A percentile compares a stretch with the other conserved stretches of the same genome.
These are phyloP conservation scores for Cajanus cajan DNA, from an alignment of 306 rosid species.

Conservation along the genomic window DNA sequence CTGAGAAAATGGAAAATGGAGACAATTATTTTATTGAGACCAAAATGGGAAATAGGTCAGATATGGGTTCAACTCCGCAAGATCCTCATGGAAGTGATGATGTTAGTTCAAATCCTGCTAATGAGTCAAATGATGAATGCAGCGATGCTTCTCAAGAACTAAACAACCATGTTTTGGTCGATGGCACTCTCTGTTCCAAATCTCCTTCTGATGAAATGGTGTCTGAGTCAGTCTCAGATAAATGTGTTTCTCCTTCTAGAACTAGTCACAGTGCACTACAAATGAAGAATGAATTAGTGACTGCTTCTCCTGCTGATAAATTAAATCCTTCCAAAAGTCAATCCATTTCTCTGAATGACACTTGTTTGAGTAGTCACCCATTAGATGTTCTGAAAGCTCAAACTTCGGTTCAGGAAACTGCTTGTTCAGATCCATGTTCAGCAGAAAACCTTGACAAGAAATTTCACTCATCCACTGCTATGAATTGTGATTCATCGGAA, in stretches of 20 bases:
- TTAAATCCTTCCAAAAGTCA: conserved; percentile 29
- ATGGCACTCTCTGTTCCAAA: conserved; percentile 28
- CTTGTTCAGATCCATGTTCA: conserved; percentile 28
- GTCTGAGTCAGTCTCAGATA: conserved; percentile 35
- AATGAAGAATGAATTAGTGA: conserved; percentile 15
- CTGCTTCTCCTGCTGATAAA: conserved; percentile 21
- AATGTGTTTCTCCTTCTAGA: conserved; percentile 39
- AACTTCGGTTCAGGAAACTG: conserved; percentile 34
- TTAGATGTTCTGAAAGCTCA: conserved; percentile 23
- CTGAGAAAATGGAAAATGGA: conserved; percentile 42
- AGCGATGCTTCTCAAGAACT: conserved; percentile 49
- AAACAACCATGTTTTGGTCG: conserved; percentile 29
- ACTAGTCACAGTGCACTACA: not conserved
- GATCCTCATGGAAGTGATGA: conserved; percentile 51
- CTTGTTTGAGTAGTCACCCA: conserved; percentile 26
- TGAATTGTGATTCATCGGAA: not conserved
- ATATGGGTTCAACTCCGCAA: conserved; percentile 41
- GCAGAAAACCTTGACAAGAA: conserved; percentile 35
- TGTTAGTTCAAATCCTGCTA: conserved; percentile 34
- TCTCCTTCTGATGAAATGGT: conserved; percentile 39
- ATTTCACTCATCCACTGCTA: conserved; percentile 6
- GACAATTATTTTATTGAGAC: conserved; percentile 36
- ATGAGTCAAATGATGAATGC: conserved; percentile 42
- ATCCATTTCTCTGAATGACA: conserved; percentile 17
- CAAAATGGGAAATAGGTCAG: conserved; percentile 30